phyloP scores from a whole-genome alignment of 78 protist species.

The Carpediemonas membranifera region DNA sequence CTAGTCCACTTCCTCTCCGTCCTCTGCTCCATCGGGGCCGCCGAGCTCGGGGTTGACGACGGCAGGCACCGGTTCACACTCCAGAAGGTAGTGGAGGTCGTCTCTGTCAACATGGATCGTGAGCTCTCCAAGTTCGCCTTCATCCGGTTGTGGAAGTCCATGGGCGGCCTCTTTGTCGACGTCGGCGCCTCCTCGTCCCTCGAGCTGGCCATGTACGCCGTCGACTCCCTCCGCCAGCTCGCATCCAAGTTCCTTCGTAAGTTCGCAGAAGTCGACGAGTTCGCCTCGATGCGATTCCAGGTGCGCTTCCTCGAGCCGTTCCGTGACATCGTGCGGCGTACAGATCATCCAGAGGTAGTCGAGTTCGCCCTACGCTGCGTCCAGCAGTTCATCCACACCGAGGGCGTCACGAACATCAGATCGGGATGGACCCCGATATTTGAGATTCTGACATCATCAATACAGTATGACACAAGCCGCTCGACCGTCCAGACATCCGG shows the following conservation, averaged over 20 bases:
- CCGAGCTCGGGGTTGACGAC: conserved; percentile 49
- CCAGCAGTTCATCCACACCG: too few relatives aligned
- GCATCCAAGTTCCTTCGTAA: conserved; percentile 74
- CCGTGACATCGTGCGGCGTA: too few relatives aligned
- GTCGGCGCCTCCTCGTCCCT: conserved; percentile 54
- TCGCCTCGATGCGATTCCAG: too few relatives aligned
- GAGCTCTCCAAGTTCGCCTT: conserved; percentile 79
- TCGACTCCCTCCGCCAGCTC: conserved; percentile 88
- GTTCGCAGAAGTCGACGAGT: too few relatives aligned
- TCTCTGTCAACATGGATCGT: conserved; percentile 77
- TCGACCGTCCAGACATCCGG: too few relatives aligned
- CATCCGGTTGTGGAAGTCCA: conserved; percentile 70
- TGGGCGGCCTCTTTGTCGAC: conserved; percentile 57
- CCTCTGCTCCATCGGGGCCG: conserved; percentile 54
- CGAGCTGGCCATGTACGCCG: conserved; percentile 58
- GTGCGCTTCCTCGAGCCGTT: too few relatives aligned
- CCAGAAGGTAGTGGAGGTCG: conserved; percentile 79
- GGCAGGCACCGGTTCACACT: conserved; percentile 41
- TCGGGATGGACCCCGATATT: too few relatives aligned
- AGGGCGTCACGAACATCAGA: too few relatives aligned
- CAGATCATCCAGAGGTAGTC: too few relatives aligned
- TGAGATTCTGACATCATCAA: too few relatives aligned
- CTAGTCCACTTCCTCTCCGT: conserved; percentile 64
- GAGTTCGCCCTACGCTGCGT: too few relatives aligned
- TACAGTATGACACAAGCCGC: too few relatives aligned